phyloP scores from a whole-genome alignment of 345 rosid genomes.

The Lepidium didymum region DNA sequence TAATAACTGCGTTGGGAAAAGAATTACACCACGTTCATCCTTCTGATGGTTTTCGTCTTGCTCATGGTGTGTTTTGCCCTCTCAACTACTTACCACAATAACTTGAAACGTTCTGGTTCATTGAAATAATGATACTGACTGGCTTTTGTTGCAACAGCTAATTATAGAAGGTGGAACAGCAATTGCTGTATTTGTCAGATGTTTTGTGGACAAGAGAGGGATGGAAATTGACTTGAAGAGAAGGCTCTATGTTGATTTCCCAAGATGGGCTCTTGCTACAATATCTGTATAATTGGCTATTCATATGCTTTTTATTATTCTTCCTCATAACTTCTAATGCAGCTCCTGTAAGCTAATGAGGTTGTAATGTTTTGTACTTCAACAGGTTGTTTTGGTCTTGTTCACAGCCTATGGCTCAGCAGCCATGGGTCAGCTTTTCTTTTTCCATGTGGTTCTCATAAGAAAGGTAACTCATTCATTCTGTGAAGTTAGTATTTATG shows the following conservation, averaged over 20 bases:
- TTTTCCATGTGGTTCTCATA: constrained; percentile 90
- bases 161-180: constrained; percentile 91
- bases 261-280: constrained; percentile 72
- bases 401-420: constrained; percentile 84
- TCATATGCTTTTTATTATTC: not conserved
- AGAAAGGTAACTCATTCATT: constrained; percentile 57
- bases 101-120: not conserved
- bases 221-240: constrained; percentile 63
- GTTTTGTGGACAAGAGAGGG: constrained; percentile 78
- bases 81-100: not conserved
- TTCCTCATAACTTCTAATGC: not conserved
- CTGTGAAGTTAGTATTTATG: not conserved
- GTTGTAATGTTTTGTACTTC: constrained; percentile 9
- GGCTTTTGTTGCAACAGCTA: constrained; percentile 40
- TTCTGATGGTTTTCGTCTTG: constrained; percentile 72
- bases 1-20: constrained; percentile 91
- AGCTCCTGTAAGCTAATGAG: not conserved
- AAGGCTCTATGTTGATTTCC: constrained; percentile 59
- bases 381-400: constrained; percentile 64
- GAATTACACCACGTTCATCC: constrained; percentile 84
- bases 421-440: constrained; percentile 93
- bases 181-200: constrained; percentile 76
- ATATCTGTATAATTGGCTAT: constrained; percentile 44
- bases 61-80: constrained; percentile 57
- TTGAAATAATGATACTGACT: not conserved